phyloP scores from a whole-genome alignment of 306 rosid genomes.

The Acacia confusa region DNA sequence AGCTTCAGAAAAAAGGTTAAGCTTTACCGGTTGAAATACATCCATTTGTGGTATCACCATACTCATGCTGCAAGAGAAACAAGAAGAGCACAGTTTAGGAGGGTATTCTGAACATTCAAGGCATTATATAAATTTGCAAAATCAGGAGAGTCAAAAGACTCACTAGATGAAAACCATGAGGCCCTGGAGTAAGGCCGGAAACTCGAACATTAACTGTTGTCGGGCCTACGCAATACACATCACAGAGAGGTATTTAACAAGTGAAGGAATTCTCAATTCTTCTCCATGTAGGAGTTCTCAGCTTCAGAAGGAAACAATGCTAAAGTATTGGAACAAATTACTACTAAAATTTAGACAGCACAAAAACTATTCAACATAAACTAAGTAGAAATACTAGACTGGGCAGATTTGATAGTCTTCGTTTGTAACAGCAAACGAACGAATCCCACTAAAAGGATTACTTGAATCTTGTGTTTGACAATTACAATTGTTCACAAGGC shows the following conservation, averaged over 20 bases:
- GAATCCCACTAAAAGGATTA: not conserved
- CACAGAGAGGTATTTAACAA: slow-evolving; percentile 24
- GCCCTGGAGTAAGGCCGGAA: slow-evolving; percentile 85
- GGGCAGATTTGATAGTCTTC: not conserved
- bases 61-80: slow-evolving; percentile 71
- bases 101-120: not conserved
- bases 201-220: slow-evolving; percentile 79
- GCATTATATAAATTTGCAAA: slow-evolving; percentile 10
- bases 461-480: not conserved
- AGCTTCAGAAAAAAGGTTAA: slow-evolving; percentile 11
- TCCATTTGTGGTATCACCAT: slow-evolving; percentile 96
- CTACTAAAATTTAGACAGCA: not conserved
- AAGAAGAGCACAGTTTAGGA: not conserved
- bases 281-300: not conserved
- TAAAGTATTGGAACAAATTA: not conserved
- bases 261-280: not conserved
- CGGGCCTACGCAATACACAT: slow-evolving; percentile 63
- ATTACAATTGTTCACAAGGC: not conserved
- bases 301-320: not conserved
- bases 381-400: not conserved
- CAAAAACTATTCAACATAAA: not conserved
- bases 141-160: slow-evolving; percentile 34
- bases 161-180: slow-evolving; percentile 89
- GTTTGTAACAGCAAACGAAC: not conserved
- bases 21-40: slow-evolving; percentile 84